Base-by-base conservation (phyloP, 1,284 basidiomycete species). In the Malassezia equina region DNA sequence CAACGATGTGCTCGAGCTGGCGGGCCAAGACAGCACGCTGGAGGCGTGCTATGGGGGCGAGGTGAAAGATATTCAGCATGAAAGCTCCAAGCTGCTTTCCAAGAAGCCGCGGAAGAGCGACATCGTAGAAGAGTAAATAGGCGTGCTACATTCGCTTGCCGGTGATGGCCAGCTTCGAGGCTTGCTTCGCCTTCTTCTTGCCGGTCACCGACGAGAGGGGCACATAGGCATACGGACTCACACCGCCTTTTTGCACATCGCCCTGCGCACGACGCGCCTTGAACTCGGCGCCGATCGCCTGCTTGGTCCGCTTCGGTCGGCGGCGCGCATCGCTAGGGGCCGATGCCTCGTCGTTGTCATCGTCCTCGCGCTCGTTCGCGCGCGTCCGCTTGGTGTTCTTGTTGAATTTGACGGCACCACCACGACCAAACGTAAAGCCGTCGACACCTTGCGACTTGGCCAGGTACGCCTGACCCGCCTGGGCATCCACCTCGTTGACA, bases 321-420 rank as follows among this genome's bases (percentile, higher is more conserved):
- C 39, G 51, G 8, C 27, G 36, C 48, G 60, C 58, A n/a, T 43
- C 23, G 19, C 29, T 21, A 7, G 36, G 39, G 7, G 34, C 45
- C 7, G 44, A 12, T 12, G 12, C 28, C 25, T 63, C 66, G 40
- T 58, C 55, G 2, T 59, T n/a, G n/a, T n/a, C 56, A 12, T 59
- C 63, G 31, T 71, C 71, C 21, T 50, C 31, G 46, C 59, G 62
- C 40, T 73, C 71, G 19, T 62, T 59, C 39, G 63, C 67, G 28
- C 70, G 63, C 23, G 66, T 62, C 9, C 70, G 64, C 52, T 74
- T 74, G 61, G 68, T 74, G 67, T 95, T 88, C 78, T 96, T 96
- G 79, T 95, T 89, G 78, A 96, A 94, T 77, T 90, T 93, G 71
- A 96, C 78, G 32, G 82, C 83, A 17, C 94, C 94, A 58, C 83